Conservation (phyloP, 345 rosid genomes). For the Rubroshorea leprosula region DNA sequence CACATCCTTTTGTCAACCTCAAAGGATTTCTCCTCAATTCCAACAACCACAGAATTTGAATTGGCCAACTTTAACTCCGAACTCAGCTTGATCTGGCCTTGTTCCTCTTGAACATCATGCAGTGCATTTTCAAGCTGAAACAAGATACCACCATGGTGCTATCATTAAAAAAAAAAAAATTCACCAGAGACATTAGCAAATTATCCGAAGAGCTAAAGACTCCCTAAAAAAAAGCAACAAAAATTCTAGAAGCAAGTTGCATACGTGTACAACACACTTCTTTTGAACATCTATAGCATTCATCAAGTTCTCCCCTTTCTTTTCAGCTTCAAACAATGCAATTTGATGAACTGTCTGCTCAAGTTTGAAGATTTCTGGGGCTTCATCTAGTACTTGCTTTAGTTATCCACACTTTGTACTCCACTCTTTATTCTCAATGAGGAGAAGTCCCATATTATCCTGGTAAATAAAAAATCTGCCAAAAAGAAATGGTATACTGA, state of each 20-base stretch:
- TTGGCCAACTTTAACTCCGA: conserved; percentile 61
- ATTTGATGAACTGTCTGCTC: conserved; percentile 55
- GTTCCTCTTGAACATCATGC: conserved; percentile 45
- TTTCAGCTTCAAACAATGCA: conserved; percentile 62
- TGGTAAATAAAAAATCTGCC: conserved; percentile 83
- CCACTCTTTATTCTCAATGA: conserved; percentile 83
- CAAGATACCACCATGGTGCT: neutral
- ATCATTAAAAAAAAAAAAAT: conserved; percentile 14
- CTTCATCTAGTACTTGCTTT: conserved; percentile 53
- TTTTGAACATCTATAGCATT: conserved; percentile 52
- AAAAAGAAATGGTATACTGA: conserved; percentile 4
- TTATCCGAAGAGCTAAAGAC: conserved; percentile 1
- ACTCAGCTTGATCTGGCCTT: conserved; percentile 38
- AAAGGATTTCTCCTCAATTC: conserved; percentile 46
- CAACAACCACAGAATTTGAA: conserved; percentile 53
- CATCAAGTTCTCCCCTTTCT: conserved; percentile 60
- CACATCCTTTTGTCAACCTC: conserved; percentile 53
- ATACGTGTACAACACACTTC: conserved; percentile 64
- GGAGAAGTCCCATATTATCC: conserved; percentile 83
- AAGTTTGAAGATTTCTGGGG: conserved; percentile 63
- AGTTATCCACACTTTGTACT: conserved; percentile 37
- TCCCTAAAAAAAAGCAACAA: neutral
- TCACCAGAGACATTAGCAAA: neutral
- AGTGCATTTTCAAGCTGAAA: conserved; percentile 75
- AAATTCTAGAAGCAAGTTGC: conserved; percentile 3